Conservation (phyloP, 108 stramenopile genomes). For the Pseudonitzschia delicatissima region DNA sequence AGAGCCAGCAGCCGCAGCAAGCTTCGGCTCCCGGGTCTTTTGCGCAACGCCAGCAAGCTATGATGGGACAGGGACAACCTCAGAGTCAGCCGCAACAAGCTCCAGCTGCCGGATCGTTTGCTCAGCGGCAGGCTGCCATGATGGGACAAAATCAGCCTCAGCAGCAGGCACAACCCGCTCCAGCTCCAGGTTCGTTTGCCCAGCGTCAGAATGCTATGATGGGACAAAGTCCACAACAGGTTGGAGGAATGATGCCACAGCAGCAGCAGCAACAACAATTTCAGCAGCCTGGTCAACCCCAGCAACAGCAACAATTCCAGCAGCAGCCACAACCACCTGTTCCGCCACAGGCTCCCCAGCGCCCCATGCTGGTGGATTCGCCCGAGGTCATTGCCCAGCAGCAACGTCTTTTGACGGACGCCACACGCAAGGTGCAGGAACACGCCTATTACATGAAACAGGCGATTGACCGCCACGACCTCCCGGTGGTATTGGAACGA, state of each 20-base stretch:
- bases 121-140: constrained; percentile 12
- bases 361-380: constrained; percentile 20
- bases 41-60: constrained; percentile 3
- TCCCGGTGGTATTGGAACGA: constrained; percentile 70
- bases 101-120: constrained; percentile 8
- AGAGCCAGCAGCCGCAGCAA: constrained; percentile 19
- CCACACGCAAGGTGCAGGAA: constrained; percentile 68
- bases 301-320: constrained; percentile 9
- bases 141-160: neutral
- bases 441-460: constrained; percentile 77
- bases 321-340: constrained; percentile 14
- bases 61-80: neutral
- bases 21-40: neutral
- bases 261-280: constrained; percentile 18
- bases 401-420: constrained; percentile 47
- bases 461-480: constrained; percentile 76
- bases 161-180: constrained; percentile 15
- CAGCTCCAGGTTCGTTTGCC: constrained; percentile 4
- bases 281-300: constrained; percentile 14
- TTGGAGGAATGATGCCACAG: neutral
- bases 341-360: constrained; percentile 22
- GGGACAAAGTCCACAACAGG: neutral
- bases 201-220: constrained; percentile 8
- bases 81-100: constrained; percentile 30
- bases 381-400: constrained; percentile 47